These are phyloP conservation scores for Sarocladiaceae sp. DNA, from an alignment of 2,329 filamentous ascomycete species.

Conservation along the genomic window DNA sequence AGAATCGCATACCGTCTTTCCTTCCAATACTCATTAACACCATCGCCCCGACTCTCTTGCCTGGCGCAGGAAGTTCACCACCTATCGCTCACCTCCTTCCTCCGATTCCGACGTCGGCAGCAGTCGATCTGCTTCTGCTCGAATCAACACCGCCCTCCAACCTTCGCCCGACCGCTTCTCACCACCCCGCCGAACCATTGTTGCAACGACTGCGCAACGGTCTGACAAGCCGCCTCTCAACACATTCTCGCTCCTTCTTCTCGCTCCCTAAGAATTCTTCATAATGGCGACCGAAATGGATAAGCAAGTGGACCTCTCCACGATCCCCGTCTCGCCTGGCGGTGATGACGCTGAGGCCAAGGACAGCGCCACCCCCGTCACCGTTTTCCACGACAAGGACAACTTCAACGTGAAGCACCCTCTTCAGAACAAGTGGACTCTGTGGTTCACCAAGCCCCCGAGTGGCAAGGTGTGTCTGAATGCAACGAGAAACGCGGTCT, in stretches of 20 bases:
- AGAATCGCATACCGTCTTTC: constrained; percentile 5
- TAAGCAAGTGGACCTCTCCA: constrained; percentile 60
- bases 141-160: neutral
- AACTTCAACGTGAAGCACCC: constrained; percentile 99
- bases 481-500: too few species aligned
- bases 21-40: neutral
- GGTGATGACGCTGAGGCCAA: constrained; percentile 46
- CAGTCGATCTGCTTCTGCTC: constrained; percentile 11
- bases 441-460: constrained; percentile 99
- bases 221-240: neutral
- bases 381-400: constrained; percentile 95
- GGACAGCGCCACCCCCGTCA: constrained; percentile 61
- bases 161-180: neutral
- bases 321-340: constrained; percentile 62
- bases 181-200: neutral
- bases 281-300: constrained; percentile 28
- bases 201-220: neutral
- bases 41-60: constrained; percentile 9
- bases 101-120: neutral
- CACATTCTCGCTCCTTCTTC: neutral
- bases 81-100: neutral
- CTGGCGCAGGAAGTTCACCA: constrained; percentile 10
- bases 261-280: constrained; percentile 3
- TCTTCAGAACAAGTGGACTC: constrained; percentile 93
- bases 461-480: constrained; percentile 68